phyloP scores from a whole-genome alignment of 2,329 filamentous ascomycete genomes.

The Beauveria scarabaeidicola region DNA sequence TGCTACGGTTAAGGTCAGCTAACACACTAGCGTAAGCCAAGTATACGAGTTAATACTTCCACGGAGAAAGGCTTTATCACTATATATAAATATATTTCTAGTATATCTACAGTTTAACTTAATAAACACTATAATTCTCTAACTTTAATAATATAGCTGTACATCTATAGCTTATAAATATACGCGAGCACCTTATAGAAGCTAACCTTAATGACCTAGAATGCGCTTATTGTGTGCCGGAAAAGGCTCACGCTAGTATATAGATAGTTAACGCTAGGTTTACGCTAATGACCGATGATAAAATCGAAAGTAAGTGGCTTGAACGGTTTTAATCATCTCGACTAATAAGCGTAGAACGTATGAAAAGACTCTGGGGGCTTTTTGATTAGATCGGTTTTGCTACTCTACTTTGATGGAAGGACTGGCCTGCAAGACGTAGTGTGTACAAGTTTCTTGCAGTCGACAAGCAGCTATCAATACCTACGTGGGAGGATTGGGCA shows the following conservation, averaged over 20 bases:
- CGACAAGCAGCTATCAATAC: too few species aligned
- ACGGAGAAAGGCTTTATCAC: slow-evolving; percentile 18
- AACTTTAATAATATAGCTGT: too few species aligned
- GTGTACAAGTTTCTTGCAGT: too few species aligned
- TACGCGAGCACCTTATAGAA: too few species aligned
- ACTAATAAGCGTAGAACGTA: too few species aligned
- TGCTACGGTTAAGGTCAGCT: slow-evolving; percentile 20
- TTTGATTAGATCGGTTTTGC: too few species aligned
- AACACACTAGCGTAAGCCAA: slow-evolving; percentile 14
- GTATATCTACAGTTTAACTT: background rate
- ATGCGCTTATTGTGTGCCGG: background rate
- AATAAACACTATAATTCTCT: background rate
- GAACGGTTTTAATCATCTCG: background rate
- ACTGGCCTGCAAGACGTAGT: too few species aligned
- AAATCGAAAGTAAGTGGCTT: background rate
- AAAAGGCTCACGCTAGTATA: background rate
- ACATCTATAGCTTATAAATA: too few species aligned
- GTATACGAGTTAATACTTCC: slow-evolving; percentile 16
- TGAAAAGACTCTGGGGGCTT: too few species aligned
- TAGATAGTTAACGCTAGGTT: background rate
- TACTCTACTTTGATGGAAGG: too few species aligned
- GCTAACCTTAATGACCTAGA: background rate
- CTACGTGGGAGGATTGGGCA: too few species aligned
- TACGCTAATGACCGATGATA: background rate
- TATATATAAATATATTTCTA: slow-evolving; percentile 17